Evolutionary conservation across 805 yeast species (phyloP).

Genomic region (Barnettozyma botsteinii): DNA sequence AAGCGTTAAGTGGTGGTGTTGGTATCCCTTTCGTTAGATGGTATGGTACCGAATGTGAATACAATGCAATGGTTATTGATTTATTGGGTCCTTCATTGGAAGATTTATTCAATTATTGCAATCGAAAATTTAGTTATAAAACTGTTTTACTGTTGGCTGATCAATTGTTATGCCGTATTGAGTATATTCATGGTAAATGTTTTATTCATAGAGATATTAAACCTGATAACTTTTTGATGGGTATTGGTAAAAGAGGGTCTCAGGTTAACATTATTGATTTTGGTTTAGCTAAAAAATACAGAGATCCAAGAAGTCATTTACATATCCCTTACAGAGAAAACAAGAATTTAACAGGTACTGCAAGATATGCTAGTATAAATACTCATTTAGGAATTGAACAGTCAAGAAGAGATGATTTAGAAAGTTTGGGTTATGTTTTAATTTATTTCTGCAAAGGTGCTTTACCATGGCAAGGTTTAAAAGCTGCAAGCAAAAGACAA

Average conservation of each 20-base stretch:
- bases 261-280: conserved; percentile 96
- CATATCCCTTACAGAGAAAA: conserved; percentile 97
- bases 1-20: conserved; percentile 90
- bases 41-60: conserved; percentile 96
- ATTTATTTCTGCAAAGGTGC: conserved; percentile 94
- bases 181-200: conserved; percentile 91
- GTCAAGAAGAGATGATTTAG: conserved; percentile 93
- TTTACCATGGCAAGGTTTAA: conserved; percentile 97
- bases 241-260: conserved; percentile 89
- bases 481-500: conserved; percentile 95
- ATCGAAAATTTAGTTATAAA: conserved; percentile 86
- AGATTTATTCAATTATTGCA: conserved; percentile 93
- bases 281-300: conserved; percentile 89
- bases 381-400: conserved; percentile 97
- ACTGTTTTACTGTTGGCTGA: conserved; percentile 91
- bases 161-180: conserved; percentile 89
- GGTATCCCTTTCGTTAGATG: conserved; percentile 96
- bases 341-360: conserved; percentile 95
- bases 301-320: conserved; percentile 90
- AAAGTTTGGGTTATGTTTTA: conserved; percentile 88
- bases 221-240: conserved; percentile 88
- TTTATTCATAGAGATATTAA: conserved; percentile 95
- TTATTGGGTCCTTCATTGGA: conserved; percentile 92
- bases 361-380: conserved; percentile 91
- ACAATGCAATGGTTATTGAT: conserved; percentile 95